A percentile compares a stretch with the other conserved stretches of the same genome.
Conservation (phyloP, 495 filamentous ascomycete species). For the Cercophora newfieldiana region DNA sequence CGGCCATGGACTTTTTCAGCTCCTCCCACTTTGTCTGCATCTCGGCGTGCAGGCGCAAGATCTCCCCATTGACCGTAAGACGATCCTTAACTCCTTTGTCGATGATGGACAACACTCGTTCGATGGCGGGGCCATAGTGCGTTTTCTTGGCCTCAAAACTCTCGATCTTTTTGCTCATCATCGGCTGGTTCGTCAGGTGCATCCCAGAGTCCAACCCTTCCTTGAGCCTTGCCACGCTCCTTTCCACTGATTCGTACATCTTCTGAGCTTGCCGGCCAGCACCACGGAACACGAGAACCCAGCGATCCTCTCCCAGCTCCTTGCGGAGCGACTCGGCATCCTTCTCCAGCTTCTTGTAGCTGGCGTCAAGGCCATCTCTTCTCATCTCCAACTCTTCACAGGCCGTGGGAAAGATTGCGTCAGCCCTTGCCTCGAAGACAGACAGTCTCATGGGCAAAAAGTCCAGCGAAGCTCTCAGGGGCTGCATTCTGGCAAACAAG, state of each 20-base stretch:
- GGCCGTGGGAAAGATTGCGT: conserved; percentile 76
- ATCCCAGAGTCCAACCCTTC: conserved; percentile 75
- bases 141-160: conserved; percentile 93
- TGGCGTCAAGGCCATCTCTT: conserved; percentile 67
- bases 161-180: conserved; percentile 77
- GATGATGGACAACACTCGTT: conserved; percentile 84
- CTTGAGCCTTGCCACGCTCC: conserved; percentile 77
- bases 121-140: conserved; percentile 94
- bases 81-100: conserved; percentile 89
- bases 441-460: conserved; percentile 95
- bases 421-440: conserved; percentile 76
- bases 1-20: conserved; percentile 70
- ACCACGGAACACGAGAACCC: conserved; percentile 91
- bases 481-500: conserved; percentile 92
- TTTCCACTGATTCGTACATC: conserved; percentile 89
- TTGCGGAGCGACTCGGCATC: conserved; percentile 84
- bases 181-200: conserved; percentile 65
- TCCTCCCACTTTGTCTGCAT: conserved; percentile 76
- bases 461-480: conserved; percentile 86
- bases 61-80: conserved; percentile 92
- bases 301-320: conserved; percentile 91
- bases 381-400: conserved; percentile 83
- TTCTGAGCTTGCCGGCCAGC: conserved; percentile 91
- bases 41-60: conserved; percentile 77
- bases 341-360: conserved; percentile 77